Conservation (phyloP, 2,329 filamentous ascomycete genomes). For the Fusarium chuoi region DNA sequence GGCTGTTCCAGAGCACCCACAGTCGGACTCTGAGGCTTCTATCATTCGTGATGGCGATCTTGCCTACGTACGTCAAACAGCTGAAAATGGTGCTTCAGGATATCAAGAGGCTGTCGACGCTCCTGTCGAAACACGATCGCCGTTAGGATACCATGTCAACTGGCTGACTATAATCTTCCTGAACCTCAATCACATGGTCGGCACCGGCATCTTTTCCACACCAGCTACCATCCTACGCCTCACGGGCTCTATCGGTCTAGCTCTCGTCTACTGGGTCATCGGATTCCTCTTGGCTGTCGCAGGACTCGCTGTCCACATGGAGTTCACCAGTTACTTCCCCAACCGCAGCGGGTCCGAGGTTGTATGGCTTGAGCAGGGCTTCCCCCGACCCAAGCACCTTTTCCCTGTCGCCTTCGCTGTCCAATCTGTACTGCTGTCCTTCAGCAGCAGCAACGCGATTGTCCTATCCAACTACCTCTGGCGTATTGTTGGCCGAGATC, state of each 20-base stretch:
- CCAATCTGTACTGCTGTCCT: constrained; percentile 71
- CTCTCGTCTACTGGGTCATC: constrained; percentile 72
- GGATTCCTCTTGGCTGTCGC: constrained; percentile 68
- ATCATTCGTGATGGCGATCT: constrained; percentile 35
- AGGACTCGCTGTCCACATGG: constrained; percentile 69
- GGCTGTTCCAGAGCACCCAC: not conserved
- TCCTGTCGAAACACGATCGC: constrained; percentile 67
- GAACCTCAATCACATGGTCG: constrained; percentile 71
- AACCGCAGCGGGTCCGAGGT: constrained; percentile 74
- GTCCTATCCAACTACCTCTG: constrained; percentile 73
- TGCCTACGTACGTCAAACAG: constrained; percentile 41
- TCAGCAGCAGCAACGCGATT: constrained; percentile 70
- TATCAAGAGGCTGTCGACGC: constrained; percentile 72
- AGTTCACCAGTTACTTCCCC: constrained; percentile 72
- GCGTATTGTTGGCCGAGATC: constrained; percentile 60
- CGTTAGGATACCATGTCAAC: constrained; percentile 69
- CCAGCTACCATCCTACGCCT: constrained; percentile 62
- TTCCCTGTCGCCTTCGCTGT: constrained; percentile 73
- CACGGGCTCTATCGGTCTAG: constrained; percentile 70
- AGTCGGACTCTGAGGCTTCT: constrained; percentile 3
- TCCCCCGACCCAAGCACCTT: constrained; percentile 70
- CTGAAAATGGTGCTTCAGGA: constrained; percentile 61
- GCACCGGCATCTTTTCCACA: constrained; percentile 71
- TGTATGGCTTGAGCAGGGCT: constrained; percentile 75
- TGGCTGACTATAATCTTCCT: constrained; percentile 67